Evolutionary conservation across 2,329 filamentous ascomycete species (phyloP).

Genomic region (Davidsoniella neocaledoniae): DNA sequence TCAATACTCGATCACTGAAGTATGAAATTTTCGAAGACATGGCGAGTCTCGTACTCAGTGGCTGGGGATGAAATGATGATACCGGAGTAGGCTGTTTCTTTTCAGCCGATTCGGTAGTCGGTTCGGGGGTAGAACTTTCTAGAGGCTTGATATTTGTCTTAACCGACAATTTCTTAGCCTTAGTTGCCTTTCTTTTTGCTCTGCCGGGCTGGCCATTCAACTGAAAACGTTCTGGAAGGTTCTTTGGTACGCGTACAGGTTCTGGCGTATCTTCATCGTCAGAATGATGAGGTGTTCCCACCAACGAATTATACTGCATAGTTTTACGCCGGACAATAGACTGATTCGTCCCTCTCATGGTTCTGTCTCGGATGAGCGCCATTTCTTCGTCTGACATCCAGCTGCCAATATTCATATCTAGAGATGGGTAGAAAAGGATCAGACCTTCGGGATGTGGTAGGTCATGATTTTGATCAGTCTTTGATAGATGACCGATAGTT

Average conservation of each 20-base stretch:
- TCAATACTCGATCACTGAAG: constrained; percentile 87
- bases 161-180: constrained; percentile 12
- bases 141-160: not conserved
- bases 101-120: not conserved
- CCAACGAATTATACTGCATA: constrained; percentile 71
- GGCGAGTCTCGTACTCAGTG: constrained; percentile 69
- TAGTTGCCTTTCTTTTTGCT: constrained; percentile 12
- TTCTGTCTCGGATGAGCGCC: constrained; percentile 74
- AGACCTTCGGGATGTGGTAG: constrained; percentile 65
- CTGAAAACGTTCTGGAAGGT: constrained; percentile 2
- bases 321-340: constrained; percentile 69
- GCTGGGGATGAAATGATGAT: constrained; percentile 35
- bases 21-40: constrained; percentile 97
- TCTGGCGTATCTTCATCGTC: constrained; percentile 45
- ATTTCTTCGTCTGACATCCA: constrained; percentile 99
- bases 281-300: constrained; percentile 66
- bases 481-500: constrained; percentile 23
- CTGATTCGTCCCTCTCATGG: constrained; percentile 59
- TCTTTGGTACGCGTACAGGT: not conserved
- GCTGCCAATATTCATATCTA: constrained; percentile 95
- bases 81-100: constrained; percentile 9
- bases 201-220: not conserved
- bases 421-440: constrained; percentile 70
- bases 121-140: not conserved
- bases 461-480: constrained; percentile 25